phyloP scores from a whole-genome alignment of 768 basidiomycete genomes.

The Boletus pseudopeckii region DNA sequence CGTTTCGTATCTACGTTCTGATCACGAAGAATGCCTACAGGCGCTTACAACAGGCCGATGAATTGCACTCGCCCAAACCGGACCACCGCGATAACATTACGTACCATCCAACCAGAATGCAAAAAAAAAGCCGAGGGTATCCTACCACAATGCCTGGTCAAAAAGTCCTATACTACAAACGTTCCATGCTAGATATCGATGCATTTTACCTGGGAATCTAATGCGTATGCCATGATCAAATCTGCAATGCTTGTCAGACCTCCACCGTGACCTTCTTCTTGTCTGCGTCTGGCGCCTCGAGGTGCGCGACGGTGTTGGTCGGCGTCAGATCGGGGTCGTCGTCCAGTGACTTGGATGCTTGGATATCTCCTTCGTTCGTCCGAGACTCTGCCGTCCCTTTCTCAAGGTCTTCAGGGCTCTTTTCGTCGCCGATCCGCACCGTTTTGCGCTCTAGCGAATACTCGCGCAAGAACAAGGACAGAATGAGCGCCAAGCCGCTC shows the following conservation, averaged over 20 bases:
- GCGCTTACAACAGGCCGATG: no score
- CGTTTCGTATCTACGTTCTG: no score
- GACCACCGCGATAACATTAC: no score
- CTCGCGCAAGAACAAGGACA: constrained; percentile 51
- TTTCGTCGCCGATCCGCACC: constrained; percentile 35
- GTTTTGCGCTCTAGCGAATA: constrained; percentile 58
- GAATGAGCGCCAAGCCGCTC: constrained; percentile 47
- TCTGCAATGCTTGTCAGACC: background rate
- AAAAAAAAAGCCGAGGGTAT: background rate
- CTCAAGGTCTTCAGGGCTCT: constrained; percentile 31
- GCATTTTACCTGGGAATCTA: background rate
- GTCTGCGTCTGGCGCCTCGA: background rate
- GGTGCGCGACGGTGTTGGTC: background rate
- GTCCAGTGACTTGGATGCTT: background rate
- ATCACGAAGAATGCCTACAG: no score
- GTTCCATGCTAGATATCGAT: background rate
- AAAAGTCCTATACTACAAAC: background rate
- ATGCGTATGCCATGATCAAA: background rate
- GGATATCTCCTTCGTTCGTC: background rate
- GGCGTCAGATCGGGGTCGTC: constrained; percentile 1
- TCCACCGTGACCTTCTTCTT: background rate
- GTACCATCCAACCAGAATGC: no score
- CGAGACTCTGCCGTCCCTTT: constrained; percentile 7
- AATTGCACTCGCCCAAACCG: no score
- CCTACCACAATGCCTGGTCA: no score